These are phyloP conservation scores for Podila clonocystis DNA, from an alignment of 192 early-diverging fungal genomes.

Conservation along the genomic window DNA sequence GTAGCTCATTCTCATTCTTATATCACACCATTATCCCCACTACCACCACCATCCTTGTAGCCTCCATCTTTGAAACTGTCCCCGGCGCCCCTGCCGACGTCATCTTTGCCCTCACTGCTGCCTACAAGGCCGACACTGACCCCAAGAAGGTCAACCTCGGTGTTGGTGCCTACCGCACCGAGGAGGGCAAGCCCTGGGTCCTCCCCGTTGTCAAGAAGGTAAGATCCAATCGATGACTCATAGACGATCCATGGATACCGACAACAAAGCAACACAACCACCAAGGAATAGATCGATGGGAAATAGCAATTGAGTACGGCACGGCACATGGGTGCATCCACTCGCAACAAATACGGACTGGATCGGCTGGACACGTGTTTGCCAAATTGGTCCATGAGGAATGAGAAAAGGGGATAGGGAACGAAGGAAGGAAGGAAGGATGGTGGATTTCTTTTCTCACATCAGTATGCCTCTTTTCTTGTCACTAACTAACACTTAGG, in stretches of 20 bases:
- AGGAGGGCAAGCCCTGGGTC: conserved; percentile 94
- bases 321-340: too few relatives aligned
- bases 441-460: conserved; percentile 1
- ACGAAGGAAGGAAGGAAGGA: too few relatives aligned
- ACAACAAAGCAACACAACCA: not conserved
- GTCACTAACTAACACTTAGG: conserved; percentile 62
- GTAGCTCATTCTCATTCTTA: too few relatives aligned
- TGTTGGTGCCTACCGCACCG: conserved; percentile 95
- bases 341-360: too few relatives aligned
- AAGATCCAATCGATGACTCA: conserved; percentile 15
- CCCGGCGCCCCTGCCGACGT: conserved; percentile 83
- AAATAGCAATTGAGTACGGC: too few relatives aligned
- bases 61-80: conserved; percentile 61
- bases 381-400: too few relatives aligned
- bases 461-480: not conserved
- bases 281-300: not conserved
- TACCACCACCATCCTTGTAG: conserved; percentile 10
- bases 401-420: not conserved
- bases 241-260: not conserved
- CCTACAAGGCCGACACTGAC: conserved; percentile 82
- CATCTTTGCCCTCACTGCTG: conserved; percentile 90
- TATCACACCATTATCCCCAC: not conserved
- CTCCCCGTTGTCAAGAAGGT: conserved; percentile 94
- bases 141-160: conserved; percentile 91
- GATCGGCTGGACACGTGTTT: too few relatives aligned